Evolutionary conservation across 2,329 filamentous ascomycete species (phyloP), one percentile per base, ranked within the genome.

Genomic region (Sarocladium oryzae): DNA sequence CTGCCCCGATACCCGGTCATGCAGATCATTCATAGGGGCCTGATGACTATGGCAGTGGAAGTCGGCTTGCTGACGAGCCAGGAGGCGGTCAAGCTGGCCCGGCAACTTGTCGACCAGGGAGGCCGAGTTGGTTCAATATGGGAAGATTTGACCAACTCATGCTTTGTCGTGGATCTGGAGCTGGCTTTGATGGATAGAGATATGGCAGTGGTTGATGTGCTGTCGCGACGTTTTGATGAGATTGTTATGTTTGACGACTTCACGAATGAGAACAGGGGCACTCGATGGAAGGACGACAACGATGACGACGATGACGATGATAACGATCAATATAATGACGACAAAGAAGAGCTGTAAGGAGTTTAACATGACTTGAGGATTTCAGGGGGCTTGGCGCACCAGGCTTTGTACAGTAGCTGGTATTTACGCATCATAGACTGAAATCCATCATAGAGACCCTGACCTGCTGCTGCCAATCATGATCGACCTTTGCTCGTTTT

Each of bases 241-340:
- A 41, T 55, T 41, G 45, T 53, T 23, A 49, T 55, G 33, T 51
- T 53, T 50, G 52, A 53, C 20, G 41, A 55, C 20, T 46, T 55
- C 16, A 55, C 46, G 30, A 16, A 36, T 24, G 41, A 49, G 16
- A 21, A 26, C 23, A 9, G 20, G 13, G 23, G 11, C 6, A 11
- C 21, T 28, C 26, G 11, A 21, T 10, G 37, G 18, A 23, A 7
- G 16, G n/a, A 8, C n/a, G 7, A 15, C 7, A 24, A 37, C 3
- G 23, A 16, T 9, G 24, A 43, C 28, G 49, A 21, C 20, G 28
- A 43, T 28, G 36, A 40, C n/a, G 50, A 40, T n/a, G 30, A 24
- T 18, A 10, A 51, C 36, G 15, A 30, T 30, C 7, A 30, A 7
- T 7, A 30, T 30, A 13, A 30, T 30, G 7, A 13, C 13, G 13